Percentiles rank a stretch among this genome's conserved stretches.
Evolutionary conservation across 495 filamentous ascomycete species (phyloP).

Genomic region (Penicillium coffeae): DNA sequence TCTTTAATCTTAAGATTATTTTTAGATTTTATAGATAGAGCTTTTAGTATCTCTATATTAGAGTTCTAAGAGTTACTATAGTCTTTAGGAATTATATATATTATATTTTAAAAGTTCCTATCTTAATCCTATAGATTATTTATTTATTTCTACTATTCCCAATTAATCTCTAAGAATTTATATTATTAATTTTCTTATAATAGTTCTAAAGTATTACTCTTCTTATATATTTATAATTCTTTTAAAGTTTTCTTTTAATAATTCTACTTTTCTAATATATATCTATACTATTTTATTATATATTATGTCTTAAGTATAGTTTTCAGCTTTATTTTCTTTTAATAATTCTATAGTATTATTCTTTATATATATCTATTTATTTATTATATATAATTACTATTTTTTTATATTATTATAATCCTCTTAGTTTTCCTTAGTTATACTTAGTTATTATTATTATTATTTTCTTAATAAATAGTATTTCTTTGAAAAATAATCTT

Average conservation of each 20-base stretch:
- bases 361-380: too few relatives aligned
- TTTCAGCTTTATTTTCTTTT: too few relatives aligned
- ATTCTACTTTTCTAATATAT: too few relatives aligned
- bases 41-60: background rate
- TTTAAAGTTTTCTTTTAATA: too few relatives aligned
- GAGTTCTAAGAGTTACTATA: too few relatives aligned
- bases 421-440: too few relatives aligned
- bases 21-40: background rate
- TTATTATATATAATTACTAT: too few relatives aligned
- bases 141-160: background rate
- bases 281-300: too few relatives aligned
- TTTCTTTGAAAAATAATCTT: background rate
- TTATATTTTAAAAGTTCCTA: background rate
- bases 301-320: too few relatives aligned
- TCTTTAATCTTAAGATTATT: background rate
- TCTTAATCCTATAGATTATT: background rate
- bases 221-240: background rate
- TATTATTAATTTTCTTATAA: constrained; percentile 1
- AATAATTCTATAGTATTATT: too few relatives aligned
- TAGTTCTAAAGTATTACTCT: background rate
- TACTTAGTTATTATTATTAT: background rate
- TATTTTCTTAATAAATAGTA: background rate
- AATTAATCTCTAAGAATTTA: background rate
- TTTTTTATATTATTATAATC: too few relatives aligned
- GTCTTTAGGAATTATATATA: too few relatives aligned